Evolutionary conservation across 257 asterid species (phyloP), one percentile per base, ranked within the genome.

Genomic region (Coffea canephora): DNA sequence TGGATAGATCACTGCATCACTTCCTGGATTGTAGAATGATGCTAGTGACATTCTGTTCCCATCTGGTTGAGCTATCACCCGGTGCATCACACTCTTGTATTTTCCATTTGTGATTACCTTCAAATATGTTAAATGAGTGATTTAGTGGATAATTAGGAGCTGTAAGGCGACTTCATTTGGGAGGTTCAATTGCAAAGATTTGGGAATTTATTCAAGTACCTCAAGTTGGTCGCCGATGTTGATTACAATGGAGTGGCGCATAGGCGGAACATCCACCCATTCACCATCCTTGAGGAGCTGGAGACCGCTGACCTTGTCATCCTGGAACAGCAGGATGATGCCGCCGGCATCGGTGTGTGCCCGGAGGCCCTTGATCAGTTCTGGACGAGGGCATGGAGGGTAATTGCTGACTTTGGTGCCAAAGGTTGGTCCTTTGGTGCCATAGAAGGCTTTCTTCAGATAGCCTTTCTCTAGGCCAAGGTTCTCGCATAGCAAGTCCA

Each of bases 271-370:
- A 43, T 90, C 93, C 45, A 90, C 78, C 97, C 97, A 91, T 48
- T 87, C 71, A 1, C 84, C 94, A 68, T 86, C 97, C 78, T 91
- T 91, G 18, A 91, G 94, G 3, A 91, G 94, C 86, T 91, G 97
- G 18, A 91, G 91, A 41, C 97, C 97, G 10, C 91, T 91, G 74
- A 91, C 97, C 78, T 87, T 90, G 77, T 89, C 97, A 66, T 91
- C 97, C 69, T 91, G 97, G 84, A 91, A 91, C 68, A 91, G 91
- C 21, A 91, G 88, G 82, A 91, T 87, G 73, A 91, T 86, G 62
- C 97, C 94, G 12, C 97, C 94, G 13, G 97, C 97, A 61, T 91
- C 93, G 21, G 94, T 91, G 91, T 91, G 94, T 61, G 93, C 91
- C 67, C 97, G 87, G 57, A 91, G 93, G 73, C 97, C 97, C 78